phyloP scores from a whole-genome alignment of 2,329 filamentous ascomycete species.

The Fusarium chaquense region DNA sequence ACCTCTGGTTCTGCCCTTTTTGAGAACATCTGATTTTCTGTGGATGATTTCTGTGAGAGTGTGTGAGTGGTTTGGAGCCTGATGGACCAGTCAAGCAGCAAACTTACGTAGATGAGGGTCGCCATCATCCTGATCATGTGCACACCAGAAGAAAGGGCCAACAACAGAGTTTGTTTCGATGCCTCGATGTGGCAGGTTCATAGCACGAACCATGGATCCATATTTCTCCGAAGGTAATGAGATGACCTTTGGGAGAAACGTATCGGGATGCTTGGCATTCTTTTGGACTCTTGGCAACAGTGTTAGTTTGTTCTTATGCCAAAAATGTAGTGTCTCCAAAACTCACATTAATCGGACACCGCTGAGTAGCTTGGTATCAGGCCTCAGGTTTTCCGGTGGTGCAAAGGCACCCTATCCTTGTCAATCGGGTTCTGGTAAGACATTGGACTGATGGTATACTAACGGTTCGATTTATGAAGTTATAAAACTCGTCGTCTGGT shows the following conservation, averaged over 20 bases:
- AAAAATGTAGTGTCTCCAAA: neutral
- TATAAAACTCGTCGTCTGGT: conserved; percentile 67
- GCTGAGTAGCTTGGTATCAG: conserved; percentile 60
- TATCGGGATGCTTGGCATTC: conserved; percentile 67
- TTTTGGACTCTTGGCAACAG: conserved; percentile 62
- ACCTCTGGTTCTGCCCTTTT: conserved; percentile 72
- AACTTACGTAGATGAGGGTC: conserved; percentile 68
- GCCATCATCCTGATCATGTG: conserved; percentile 67
- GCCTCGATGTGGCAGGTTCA: conserved; percentile 67
- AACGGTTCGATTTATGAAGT: conserved; percentile 65
- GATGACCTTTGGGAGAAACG: conserved; percentile 67
- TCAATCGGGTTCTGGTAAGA: conserved; percentile 14
- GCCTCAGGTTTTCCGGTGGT: conserved; percentile 56
- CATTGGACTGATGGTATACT: neutral
- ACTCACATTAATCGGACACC: conserved; percentile 68
- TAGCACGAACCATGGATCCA: conserved; percentile 65
- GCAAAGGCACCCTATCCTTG: conserved; percentile 64
- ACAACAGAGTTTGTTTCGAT: conserved; percentile 71
- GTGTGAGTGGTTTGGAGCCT: neutral
- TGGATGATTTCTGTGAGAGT: conserved; percentile 67
- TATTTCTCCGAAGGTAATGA: conserved; percentile 65
- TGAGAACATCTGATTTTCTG: conserved; percentile 74
- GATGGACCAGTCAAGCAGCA: neutral
- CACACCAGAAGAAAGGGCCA: conserved; percentile 73
- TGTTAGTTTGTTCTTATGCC: conserved; percentile 11